These are phyloP conservation scores for Paracorniculantispora psalliotae DNA, from an alignment of 2,329 filamentous ascomycete species.

Conservation along the genomic window DNA sequence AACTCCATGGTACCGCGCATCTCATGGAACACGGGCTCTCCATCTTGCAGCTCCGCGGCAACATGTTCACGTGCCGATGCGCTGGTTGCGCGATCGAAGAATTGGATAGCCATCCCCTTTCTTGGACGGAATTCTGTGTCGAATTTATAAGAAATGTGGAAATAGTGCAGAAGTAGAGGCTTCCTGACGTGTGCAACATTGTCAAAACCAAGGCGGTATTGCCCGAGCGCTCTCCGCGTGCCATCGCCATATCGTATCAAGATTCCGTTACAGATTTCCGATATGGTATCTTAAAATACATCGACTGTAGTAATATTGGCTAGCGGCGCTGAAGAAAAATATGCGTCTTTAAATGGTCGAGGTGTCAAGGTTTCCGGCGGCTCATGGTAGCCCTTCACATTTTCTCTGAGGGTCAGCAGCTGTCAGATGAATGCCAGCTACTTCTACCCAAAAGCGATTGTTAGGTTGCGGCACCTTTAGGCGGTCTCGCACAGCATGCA, in stretches of 20 bases:
- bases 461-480: neutral
- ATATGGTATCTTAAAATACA: neutral
- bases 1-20: neutral
- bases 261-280: neutral
- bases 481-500: neutral
- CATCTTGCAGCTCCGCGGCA: neutral
- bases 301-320: neutral
- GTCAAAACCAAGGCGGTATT: neutral
- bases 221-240: neutral
- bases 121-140: neutral
- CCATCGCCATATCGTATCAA: neutral
- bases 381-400: neutral
- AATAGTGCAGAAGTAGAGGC: neutral
- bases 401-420: neutral
- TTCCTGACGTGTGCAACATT: neutral
- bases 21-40: neutral
- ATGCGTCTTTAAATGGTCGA: neutral
- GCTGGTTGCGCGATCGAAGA: neutral
- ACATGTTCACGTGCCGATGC: neutral
- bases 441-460: too few species aligned
- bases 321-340: neutral
- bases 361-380: neutral
- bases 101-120: neutral
- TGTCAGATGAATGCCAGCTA: neutral
- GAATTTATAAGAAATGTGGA: neutral